Evolutionary conservation across 164 flowering plant genomes (phyloP).

Genomic region (Dillenia suffruticosa): DNA sequence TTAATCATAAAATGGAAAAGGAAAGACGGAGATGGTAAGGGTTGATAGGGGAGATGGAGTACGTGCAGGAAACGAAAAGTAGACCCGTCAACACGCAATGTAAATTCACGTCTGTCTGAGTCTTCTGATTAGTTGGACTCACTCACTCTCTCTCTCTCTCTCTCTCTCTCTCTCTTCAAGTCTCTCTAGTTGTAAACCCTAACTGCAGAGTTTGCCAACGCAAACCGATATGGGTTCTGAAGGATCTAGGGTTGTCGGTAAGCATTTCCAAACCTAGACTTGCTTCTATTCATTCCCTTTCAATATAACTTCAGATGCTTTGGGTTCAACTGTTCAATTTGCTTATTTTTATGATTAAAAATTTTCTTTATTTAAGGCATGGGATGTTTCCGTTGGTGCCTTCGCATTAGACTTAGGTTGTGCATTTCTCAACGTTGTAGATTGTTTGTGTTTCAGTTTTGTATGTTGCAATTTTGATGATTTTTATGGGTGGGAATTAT

Average conservation of each 20-base stretch:
- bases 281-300: neutral
- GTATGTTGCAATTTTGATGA: too few species aligned
- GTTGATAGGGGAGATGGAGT: neutral
- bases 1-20: neutral
- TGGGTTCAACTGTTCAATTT: too few species aligned
- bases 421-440: too few species aligned
- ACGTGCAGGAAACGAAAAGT: neutral
- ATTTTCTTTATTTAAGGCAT: too few species aligned
- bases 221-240: conserved; percentile 33
- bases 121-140: neutral
- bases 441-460: too few species aligned
- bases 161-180: conserved; percentile 1
- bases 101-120: neutral
- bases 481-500: too few species aligned
- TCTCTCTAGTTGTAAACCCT: conserved; percentile 5
- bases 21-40: neutral
- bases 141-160: neutral
- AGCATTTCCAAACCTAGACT: conserved; percentile 9
- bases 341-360: too few species aligned
- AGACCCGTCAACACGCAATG: neutral
- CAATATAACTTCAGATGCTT: too few species aligned
- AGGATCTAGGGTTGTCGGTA: conserved; percentile 43
- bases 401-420: too few species aligned
- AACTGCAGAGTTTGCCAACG: neutral
- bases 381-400: too few species aligned